Percentiles rank a stretch among this genome's conserved stretches.
Conservation (phyloP, 2,329 filamentous ascomycete species). For the Xylariaceae sp. region DNA sequence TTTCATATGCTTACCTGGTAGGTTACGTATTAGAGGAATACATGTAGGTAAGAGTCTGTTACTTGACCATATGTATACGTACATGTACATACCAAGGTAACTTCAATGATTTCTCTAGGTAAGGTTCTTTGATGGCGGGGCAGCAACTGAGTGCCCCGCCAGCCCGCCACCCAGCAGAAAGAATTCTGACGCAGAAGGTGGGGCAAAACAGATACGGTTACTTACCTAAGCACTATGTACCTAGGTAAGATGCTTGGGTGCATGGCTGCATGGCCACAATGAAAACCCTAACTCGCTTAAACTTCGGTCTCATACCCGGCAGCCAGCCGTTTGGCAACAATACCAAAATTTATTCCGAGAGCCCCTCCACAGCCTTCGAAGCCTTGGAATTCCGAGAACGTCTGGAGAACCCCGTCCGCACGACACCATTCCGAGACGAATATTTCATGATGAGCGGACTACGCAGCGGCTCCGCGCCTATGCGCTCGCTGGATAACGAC, state of each 20-base stretch:
- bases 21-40: too few species aligned
- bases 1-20: too few species aligned
- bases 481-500: constrained; percentile 71
- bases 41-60: not conserved
- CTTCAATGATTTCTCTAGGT: not conserved
- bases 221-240: too few species aligned
- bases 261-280: constrained; percentile 17
- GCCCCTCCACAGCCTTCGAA: constrained; percentile 22
- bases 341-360: constrained; percentile 33
- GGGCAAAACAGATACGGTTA: too few species aligned
- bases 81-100: not conserved
- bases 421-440: constrained; percentile 20
- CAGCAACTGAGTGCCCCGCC: not conserved
- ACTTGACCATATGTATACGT: not conserved
- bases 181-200: not conserved
- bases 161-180: not conserved
- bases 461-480: constrained; percentile 62
- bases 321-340: constrained; percentile 15
- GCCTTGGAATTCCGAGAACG: constrained; percentile 9
- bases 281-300: constrained; percentile 38
- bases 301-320: constrained; percentile 32
- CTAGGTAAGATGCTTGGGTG: not conserved
- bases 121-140: not conserved
- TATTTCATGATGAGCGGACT: constrained; percentile 59
- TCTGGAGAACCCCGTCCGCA: constrained; percentile 23